A percentile compares a stretch with the other conserved stretches of the same genome.
Evolutionary conservation across 1,139 yeast species (phyloP).

Genomic region (Pichia sp.): DNA sequence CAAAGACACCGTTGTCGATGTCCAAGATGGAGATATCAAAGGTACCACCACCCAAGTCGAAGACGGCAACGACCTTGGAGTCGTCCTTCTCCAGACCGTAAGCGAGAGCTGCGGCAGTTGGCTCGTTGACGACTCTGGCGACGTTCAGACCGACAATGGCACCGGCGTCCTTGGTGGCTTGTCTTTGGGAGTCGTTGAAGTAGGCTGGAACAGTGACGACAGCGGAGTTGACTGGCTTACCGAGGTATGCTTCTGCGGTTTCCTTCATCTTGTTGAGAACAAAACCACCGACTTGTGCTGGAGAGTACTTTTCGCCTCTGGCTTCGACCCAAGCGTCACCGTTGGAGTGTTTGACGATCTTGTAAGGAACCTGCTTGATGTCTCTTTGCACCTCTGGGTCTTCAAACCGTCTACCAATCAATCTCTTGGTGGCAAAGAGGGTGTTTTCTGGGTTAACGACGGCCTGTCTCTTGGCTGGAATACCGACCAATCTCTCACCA

Average conservation of each 20-base stretch:
- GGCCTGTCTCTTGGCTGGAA: constrained; percentile 98
- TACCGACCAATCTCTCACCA: constrained; percentile 94
- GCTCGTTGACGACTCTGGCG: constrained; percentile 96
- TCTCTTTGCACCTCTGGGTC: constrained; percentile 97
- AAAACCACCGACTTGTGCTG: constrained; percentile 97
- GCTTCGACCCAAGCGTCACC: constrained; percentile 99
- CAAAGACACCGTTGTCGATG: constrained; percentile 84
- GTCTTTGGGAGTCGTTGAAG: constrained; percentile 97
- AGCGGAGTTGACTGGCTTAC: constrained; percentile 81
- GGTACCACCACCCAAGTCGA: constrained; percentile 89
- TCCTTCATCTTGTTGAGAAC: constrained; percentile 95
- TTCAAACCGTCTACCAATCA: constrained; percentile 97
- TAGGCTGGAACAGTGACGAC: constrained; percentile 98
- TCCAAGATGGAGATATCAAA: constrained; percentile 82
- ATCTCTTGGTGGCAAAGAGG: constrained; percentile 94
- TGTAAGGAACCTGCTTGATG: constrained; percentile 93
- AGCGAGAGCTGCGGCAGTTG: constrained; percentile 98
- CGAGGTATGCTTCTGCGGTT: constrained; percentile 89
- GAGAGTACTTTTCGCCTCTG: constrained; percentile 87
- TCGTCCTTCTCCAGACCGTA: constrained; percentile 88
- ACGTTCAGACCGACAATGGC: constrained; percentile 95
- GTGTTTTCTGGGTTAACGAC: constrained; percentile 98
- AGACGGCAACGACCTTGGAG: constrained; percentile 75
- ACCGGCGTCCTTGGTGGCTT: constrained; percentile 98
- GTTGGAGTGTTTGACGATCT: constrained; percentile 90